A percentile compares a stretch with the other conserved stretches of the same genome.
Evolutionary conservation across 75 land plant genomes (phyloP).

Genomic region (Cupressus sempervirens): DNA sequence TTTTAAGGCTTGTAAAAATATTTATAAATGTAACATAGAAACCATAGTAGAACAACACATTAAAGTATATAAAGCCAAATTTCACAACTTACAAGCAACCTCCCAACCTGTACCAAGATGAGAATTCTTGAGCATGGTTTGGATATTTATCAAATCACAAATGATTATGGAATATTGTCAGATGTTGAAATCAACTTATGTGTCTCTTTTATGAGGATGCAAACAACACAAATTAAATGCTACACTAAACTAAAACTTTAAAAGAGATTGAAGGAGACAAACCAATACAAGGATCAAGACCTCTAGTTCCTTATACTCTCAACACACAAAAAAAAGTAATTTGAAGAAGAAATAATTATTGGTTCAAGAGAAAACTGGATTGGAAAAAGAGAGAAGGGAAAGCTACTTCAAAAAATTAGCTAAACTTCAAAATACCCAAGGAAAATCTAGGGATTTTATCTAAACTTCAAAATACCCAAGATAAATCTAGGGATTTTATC

Average conservation of each 20-base stretch:
- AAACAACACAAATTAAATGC: constrained; percentile 68
- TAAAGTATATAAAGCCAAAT: too few species aligned
- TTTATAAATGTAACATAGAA: too few species aligned
- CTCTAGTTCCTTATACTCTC: constrained; percentile 74
- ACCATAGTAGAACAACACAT: too few species aligned
- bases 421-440: constrained; percentile 69
- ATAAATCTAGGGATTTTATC: too few species aligned
- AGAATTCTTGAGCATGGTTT: too few species aligned
- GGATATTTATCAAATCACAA: too few species aligned
- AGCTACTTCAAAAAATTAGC: constrained; percentile 71
- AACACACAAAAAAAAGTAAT: constrained; percentile 65
- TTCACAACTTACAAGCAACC: too few species aligned
- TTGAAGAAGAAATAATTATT: constrained; percentile 70
- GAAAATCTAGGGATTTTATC: constrained; percentile 49
- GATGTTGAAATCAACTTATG: too few species aligned
- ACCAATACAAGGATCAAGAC: constrained; percentile 49
- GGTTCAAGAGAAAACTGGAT: constrained; percentile 77
- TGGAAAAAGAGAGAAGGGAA: constrained; percentile 79
- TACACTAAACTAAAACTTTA: constrained; percentile 57
- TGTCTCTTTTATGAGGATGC: constrained; percentile 75
- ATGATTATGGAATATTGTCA: too few species aligned
- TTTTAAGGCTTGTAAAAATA: too few species aligned
- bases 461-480: too few species aligned
- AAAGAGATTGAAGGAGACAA: constrained; percentile 70
- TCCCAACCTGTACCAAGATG: too few species aligned